Conservation (phyloP, 2,329 filamentous ascomycete genomes). For the Fusarium foetens region DNA sequence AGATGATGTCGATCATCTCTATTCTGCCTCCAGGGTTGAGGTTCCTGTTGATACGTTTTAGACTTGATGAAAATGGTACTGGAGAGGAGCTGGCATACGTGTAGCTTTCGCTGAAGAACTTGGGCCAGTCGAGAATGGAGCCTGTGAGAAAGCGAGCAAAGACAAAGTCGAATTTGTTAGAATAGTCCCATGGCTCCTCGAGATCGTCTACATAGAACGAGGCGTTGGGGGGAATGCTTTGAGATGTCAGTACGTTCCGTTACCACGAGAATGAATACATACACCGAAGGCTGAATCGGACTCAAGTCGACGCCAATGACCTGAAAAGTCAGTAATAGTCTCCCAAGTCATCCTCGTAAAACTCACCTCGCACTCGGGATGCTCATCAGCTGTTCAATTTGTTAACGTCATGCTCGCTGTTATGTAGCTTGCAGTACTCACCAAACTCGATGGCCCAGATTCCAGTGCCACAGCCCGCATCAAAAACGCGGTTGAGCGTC, state of each 20-base stretch:
- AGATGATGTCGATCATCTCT: slow-evolving; percentile 29
- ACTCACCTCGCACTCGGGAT: slow-evolving; percentile 23
- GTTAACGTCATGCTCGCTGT: neutral
- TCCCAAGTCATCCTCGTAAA: rapidly evolving
- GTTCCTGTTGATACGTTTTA: neutral
- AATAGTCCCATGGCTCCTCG: slow-evolving; percentile 16
- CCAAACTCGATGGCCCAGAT: slow-evolving; percentile 34
- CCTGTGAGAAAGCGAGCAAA: slow-evolving; percentile 29
- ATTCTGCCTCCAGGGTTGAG: slow-evolving; percentile 10
- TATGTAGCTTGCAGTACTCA: neutral
- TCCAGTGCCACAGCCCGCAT: slow-evolving; percentile 23
- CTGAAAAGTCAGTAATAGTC: neutral
- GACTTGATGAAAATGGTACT: rapidly evolving
- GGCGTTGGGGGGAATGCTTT: slow-evolving; percentile 22
- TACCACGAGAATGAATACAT: neutral
- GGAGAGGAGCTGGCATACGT: rapidly evolving
- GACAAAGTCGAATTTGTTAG: slow-evolving; percentile 22
- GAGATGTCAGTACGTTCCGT: rapidly evolving
- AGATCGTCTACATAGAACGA: slow-evolving; percentile 25
- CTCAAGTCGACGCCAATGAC: slow-evolving; percentile 27
- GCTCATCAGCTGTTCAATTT: slow-evolving; percentile 6
- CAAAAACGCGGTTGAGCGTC: neutral
- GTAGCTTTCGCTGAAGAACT: slow-evolving; percentile 22
- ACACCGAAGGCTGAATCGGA: slow-evolving; percentile 21
- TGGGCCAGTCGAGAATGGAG: slow-evolving; percentile 24